These are phyloP conservation scores for Candida pseudofarinosa DNA, from an alignment of 805 yeast genomes.

Conservation along the genomic window DNA sequence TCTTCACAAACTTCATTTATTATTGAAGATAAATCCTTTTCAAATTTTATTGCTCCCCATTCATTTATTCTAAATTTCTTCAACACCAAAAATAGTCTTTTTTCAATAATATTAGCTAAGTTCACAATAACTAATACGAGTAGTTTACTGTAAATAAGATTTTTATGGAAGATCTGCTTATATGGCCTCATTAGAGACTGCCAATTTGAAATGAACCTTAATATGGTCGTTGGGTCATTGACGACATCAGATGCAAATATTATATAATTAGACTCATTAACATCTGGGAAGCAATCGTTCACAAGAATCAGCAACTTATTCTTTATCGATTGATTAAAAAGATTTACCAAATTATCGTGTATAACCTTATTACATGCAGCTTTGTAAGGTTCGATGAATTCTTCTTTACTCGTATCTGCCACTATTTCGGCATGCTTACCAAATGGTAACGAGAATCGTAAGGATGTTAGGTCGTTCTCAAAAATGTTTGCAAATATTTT, in stretches of 20 bases:
- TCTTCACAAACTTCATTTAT: conserved; percentile 71
- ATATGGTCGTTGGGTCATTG: conserved; percentile 32
- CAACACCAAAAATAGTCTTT: conserved; percentile 61
- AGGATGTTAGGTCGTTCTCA: conserved; percentile 16
- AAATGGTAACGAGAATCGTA: conserved; percentile 28
- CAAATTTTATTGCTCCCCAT: conserved; percentile 77
- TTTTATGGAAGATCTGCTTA: conserved; percentile 49
- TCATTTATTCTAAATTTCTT: conserved; percentile 63
- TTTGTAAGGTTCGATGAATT: conserved; percentile 29
- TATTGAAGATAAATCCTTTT: conserved; percentile 71
- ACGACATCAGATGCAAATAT: conserved; percentile 23
- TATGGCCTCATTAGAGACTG: conserved; percentile 61
- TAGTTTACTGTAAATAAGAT: conserved; percentile 47
- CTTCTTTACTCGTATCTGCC: conserved; percentile 24
- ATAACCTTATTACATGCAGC: conserved; percentile 36
- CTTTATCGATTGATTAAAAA: conserved; percentile 48
- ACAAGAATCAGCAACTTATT: conserved; percentile 40
- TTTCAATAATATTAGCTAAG: conserved; percentile 57
- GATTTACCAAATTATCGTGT: conserved; percentile 41
- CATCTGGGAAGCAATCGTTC: conserved; percentile 40
- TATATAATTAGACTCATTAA: conserved; percentile 26
- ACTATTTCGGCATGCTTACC: conserved; percentile 34
- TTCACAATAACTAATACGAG: conserved; percentile 47
- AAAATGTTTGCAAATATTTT: conserved; percentile 47
- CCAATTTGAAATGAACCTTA: conserved; percentile 63